These are phyloP conservation scores for Glaciozyma antarctica DNA, from an alignment of 768 basidiomycete genomes.

Conservation along the genomic window DNA sequence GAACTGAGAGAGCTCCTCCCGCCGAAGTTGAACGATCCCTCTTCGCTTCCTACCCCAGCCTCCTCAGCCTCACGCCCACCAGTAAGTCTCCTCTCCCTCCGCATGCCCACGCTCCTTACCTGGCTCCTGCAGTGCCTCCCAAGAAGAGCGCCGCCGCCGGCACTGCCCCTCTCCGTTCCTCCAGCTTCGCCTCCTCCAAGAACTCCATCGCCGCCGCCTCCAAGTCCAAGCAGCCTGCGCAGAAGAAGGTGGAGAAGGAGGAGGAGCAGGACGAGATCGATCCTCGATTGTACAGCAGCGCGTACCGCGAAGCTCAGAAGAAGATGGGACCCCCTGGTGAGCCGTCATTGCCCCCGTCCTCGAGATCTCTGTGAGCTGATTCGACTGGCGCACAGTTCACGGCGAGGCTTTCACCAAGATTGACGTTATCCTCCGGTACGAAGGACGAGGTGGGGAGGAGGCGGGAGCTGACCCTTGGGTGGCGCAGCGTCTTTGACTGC, in stretches of 20 bases:
- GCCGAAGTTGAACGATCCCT: too few species aligned
- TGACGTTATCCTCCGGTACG: constrained; percentile 24
- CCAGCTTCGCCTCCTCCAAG: neutral
- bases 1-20: too few species aligned
- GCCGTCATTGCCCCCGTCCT: constrained; percentile 36
- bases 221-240: neutral
- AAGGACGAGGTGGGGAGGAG: neutral
- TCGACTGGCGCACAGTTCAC: constrained; percentile 11
- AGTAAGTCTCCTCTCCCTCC: too few species aligned
- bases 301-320: constrained; percentile 46
- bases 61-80: too few species aligned
- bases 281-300: constrained; percentile 46
- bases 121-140: too few species aligned
- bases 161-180: neutral
- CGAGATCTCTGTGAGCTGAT: neutral
- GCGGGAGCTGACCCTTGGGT: neutral
- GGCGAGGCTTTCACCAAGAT: constrained; percentile 23
- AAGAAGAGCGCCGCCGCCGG: neutral
- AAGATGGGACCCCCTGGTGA: constrained; percentile 60
- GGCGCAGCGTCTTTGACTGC: constrained; percentile 55
- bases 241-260: neutral
- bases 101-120: too few species aligned
- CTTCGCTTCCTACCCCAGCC: too few species aligned
- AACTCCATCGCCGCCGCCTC: neutral
- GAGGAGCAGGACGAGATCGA: neutral